Base-by-base conservation (phyloP, 164 flowering plant genomes). In the Nymphaea thermarum region DNA sequence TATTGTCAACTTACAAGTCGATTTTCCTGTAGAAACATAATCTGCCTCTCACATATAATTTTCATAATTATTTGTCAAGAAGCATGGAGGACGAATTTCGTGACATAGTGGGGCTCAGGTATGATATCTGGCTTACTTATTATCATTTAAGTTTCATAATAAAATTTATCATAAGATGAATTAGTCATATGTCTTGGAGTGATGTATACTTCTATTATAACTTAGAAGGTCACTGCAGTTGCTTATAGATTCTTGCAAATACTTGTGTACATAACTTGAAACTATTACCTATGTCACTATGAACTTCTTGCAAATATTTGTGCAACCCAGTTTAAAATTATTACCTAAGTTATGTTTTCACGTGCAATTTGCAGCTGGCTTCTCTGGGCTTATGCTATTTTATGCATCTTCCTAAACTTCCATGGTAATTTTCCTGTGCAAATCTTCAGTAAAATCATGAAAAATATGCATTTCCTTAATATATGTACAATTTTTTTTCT, bases 61-160 rank as follows among this genome's bases (percentile, higher is more conserved):
- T 93, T 70, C 98, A 83, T 66, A 84, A 77, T 15, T 93, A 93
- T 72, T 89, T 93, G 96, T 82, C 87, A 62, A 86, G 96, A 63
- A 87, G 94, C 82, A 85, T 93, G 98, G 96, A 93, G 70, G 98
- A 93, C 65, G 98, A 93, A 73, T 93, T 93, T 69, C 87, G 91
- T 5, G 88, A 87, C 66, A 89, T 89, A 70, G 89, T 88, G 70
- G 96, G 98, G 65, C 87, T 93, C 67, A 90, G 96, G 98, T 90
- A 79, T 14, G 42, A 42, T 44, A 44, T 66, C 44, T 45, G 14
- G 7, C 55, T 47, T 47, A 47, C 55, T 47, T 47, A 7, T 47
- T 2, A 47, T 25, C 36, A 25, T 25, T 25, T 25, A 25, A 25
- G 36, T 25, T 25, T 25, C 36, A 25, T 25, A 25, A 25, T 25